Evolutionary conservation across 139 green algal genomes (phyloP).

Genomic region (Haematococcus sp.): DNA sequence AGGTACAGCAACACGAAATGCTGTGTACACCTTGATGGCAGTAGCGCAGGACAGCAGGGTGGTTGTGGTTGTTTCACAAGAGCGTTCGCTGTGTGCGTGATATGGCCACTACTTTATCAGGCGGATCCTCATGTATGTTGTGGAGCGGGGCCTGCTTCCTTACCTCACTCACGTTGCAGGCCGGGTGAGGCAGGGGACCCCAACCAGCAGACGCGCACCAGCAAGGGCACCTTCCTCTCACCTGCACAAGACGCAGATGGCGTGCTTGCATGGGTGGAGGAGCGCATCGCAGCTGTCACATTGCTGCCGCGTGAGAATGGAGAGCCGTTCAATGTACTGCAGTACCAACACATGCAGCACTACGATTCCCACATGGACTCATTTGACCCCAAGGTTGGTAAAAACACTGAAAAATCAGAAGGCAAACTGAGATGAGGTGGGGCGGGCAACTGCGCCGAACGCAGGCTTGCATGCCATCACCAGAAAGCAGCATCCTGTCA

Average conservation of each 20-base stretch:
- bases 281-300: constrained; percentile 42
- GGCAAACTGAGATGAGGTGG: no score
- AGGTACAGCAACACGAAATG: neutral
- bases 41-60: neutral
- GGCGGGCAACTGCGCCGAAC: no score
- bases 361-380: constrained; percentile 59
- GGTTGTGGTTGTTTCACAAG: no score
- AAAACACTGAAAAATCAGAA: no score
- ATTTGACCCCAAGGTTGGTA: constrained; percentile 35
- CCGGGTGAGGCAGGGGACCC: constrained; percentile 8
- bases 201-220: constrained; percentile 49
- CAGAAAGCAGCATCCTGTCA: no score
- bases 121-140: no score
- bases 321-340: constrained; percentile 35
- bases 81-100: no score
- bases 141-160: no score
- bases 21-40: neutral
- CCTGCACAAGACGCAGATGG: constrained; percentile 28
- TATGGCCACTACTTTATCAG: no score
- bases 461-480: no score
- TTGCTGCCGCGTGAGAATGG: constrained; percentile 32
- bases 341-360: constrained; percentile 39
- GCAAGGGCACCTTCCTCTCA: constrained; percentile 48
- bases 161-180: no score
- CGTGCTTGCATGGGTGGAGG: constrained; percentile 46